Percentiles rank a stretch among this genome's conserved stretches.
Evolutionary conservation across 2,329 filamentous ascomycete species (phyloP).

Genomic region (Botrytis fragariae): DNA sequence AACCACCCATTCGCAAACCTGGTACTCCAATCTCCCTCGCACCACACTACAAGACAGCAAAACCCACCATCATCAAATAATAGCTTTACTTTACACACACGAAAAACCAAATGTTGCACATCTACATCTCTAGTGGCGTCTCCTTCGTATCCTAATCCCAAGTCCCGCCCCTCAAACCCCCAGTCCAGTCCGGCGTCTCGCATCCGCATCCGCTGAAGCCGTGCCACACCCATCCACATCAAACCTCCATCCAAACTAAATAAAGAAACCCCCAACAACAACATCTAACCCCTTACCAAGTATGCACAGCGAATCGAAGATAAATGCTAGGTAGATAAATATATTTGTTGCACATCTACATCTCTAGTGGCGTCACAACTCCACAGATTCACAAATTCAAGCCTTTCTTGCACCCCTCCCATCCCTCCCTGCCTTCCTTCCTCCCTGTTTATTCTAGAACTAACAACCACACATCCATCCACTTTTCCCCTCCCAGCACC

Average conservation of each 20-base stretch:
- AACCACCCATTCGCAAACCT: neutral
- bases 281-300: neutral
- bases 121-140: neutral
- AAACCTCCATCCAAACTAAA: neutral
- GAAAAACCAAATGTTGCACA: neutral
- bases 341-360: constrained; percentile 5
- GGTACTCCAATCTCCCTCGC: neutral
- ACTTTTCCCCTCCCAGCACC: neutral
- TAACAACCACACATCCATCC: neutral
- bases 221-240: neutral
- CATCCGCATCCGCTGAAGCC: neutral
- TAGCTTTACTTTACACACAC: neutral
- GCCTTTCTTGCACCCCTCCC: neutral
- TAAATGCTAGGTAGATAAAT: neutral
- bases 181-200: neutral
- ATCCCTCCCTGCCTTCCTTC: neutral
- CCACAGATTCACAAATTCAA: neutral
- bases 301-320: neutral
- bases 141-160: neutral
- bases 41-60: neutral
- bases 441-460: neutral
- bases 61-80: neutral
- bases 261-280: neutral
- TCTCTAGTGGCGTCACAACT: constrained; percentile 6
- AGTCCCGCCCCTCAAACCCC: neutral